phyloP scores from a whole-genome alignment of 2,329 filamentous ascomycete genomes.

The Claviceps fusiformis region DNA sequence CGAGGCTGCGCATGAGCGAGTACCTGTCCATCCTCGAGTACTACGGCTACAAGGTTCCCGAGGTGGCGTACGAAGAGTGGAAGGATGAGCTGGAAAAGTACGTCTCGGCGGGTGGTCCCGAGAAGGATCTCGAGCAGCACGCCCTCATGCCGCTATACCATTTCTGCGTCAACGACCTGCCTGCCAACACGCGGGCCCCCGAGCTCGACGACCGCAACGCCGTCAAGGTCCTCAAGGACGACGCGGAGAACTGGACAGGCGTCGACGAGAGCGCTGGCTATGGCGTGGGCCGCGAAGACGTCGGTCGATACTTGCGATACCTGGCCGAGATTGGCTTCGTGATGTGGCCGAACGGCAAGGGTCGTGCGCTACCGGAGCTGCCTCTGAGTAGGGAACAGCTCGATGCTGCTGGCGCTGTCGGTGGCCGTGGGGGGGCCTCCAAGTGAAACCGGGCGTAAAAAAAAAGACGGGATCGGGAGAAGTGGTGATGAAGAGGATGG shows the following conservation, averaged over 20 bases:
- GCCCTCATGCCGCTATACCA: conserved; percentile 51
- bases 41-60: conserved; percentile 62
- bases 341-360: conserved; percentile 14
- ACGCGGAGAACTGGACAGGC: conserved; percentile 43
- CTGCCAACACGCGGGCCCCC: conserved; percentile 52
- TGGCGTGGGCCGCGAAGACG: conserved; percentile 13
- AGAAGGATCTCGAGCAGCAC: conserved; percentile 17
- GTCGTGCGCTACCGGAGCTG: conserved; percentile 13
- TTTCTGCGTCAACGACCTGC: conserved; percentile 51
- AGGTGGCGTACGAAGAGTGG: conserved; percentile 49
- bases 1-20: conserved; percentile 22
- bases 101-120: conserved; percentile 12
- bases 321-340: conserved; percentile 19
- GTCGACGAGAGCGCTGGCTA: conserved; percentile 39
- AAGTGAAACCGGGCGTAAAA: background rate
- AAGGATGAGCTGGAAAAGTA: conserved; percentile 16
- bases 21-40: conserved; percentile 55
- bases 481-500: too few species aligned
- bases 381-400: conserved; percentile 11
- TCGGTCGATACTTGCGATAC: conserved; percentile 16
- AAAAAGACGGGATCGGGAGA: background rate
- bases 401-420: conserved; percentile 10
- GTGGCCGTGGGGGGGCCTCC: conserved; percentile 13
- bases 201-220: conserved; percentile 52
- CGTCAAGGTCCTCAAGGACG: conserved; percentile 46